Percentiles rank a stretch among this genome's conserved stretches.
These are phyloP conservation scores for Chlorella ohadii DNA, from an alignment of 139 green algal species.

Conservation along the genomic window DNA sequence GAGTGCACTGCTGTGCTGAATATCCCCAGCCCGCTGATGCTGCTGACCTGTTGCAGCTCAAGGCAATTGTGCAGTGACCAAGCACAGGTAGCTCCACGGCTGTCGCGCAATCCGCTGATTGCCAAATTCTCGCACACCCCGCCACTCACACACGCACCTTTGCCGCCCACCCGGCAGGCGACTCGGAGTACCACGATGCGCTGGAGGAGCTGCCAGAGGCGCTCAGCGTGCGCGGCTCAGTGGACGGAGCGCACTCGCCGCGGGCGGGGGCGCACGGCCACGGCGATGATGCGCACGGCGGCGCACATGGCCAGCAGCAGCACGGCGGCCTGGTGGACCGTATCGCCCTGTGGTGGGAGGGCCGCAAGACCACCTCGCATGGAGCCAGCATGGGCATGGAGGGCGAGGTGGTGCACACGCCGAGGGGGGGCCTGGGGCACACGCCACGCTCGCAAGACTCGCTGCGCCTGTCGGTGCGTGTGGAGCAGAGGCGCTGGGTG, in stretches of 20 bases:
- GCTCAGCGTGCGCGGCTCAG: not conserved
- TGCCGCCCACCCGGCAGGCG: not conserved
- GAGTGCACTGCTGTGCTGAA: too few relatives aligned
- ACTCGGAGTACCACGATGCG: conserved; percentile 23
- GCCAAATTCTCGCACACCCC: not conserved
- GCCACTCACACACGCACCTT: not conserved
- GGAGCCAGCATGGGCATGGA: not conserved
- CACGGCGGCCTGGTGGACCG: not conserved
- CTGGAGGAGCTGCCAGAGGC: conserved; percentile 3
- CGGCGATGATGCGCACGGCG: not conserved
- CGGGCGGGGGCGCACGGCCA: not conserved
- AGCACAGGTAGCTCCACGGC: too few relatives aligned
- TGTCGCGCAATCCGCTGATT: too few relatives aligned
- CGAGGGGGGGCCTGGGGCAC: not conserved
- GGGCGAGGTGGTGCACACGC: not conserved
- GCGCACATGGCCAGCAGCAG: not conserved
- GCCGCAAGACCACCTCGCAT: not conserved
- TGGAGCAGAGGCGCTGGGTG: too few relatives aligned
- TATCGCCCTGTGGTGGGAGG: conserved; percentile 16
- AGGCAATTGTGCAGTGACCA: not conserved
- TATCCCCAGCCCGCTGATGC: too few relatives aligned
- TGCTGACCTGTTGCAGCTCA: too few relatives aligned
- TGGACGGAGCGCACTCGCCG: not conserved
- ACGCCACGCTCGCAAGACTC: not conserved
- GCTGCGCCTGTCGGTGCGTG: not conserved